Base-by-base conservation (phyloP, 2,329 filamentous ascomycete genomes). In the Echinosphaeria canescens region DNA sequence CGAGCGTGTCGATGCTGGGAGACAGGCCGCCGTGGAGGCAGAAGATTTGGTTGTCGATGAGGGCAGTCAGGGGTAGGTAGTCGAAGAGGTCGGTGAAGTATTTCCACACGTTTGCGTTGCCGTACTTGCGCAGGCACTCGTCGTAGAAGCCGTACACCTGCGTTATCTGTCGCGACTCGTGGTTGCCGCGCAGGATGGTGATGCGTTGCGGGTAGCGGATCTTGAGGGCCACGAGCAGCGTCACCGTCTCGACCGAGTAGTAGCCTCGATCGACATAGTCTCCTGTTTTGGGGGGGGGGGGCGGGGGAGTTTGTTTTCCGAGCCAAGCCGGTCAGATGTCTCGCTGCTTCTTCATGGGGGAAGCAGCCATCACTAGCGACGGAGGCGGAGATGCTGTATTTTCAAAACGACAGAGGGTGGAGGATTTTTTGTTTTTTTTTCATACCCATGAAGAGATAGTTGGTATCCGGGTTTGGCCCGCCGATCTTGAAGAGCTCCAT, bases 401-500 rank as follows among this genome's bases (percentile, higher is more conserved):
- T n/a, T 17, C 10, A 27, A 27, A 19, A 10, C 16, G 22, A 29
- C 15, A 16, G 10, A 17, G 10, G 24, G 26, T 15, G 15, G 20
- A n/a, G 23, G n/a, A n/a, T n/a, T n/a, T n/a, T n/a, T 13, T 7
- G 27, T 24, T 16, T n/a, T n/a, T n/a, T n/a, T n/a, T 26, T 36
- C 70, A 46, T 56, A 88, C 81, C 84, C 82, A 98, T 95, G 59
- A 95, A 95, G 38, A 95, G 74, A 54, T 95, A 95, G 60, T 95
- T 95, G 46, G 88, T 95, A 53, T 98, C 88, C 38, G 88, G 88
- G 48, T 92, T 93, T 33, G 84, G 82, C 29, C 88, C 88, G 40
- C 88, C 88, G 50, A 98, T 95, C 59, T 91, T 90, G 67, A 98
- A 98, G 28, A 98, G 70, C 57, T 98, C 88, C 82, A 98, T 95